Evolutionary conservation across 495 filamentous ascomycete species (phyloP), one percentile per base, ranked within the genome.

Genomic region (Margaritispora aquatica): DNA sequence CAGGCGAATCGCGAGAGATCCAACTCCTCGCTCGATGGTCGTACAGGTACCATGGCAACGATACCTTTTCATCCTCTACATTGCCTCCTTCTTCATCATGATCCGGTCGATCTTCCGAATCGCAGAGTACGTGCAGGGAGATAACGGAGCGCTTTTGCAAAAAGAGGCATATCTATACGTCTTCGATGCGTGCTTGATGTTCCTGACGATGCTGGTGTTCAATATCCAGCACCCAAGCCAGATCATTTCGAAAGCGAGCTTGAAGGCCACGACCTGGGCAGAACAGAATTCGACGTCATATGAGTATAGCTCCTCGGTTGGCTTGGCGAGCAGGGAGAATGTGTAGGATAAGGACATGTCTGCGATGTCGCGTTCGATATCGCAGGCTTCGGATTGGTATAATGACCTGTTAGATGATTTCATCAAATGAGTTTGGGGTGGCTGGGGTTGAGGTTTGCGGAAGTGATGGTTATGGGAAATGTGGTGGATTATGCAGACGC

Each of bases 41-140:
- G n/a, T n/a, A n/a, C 29, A 34, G 29, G 29, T 59, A 20, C 61
- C 57, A 13, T 87, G 83, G 85, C 60, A 66, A 46, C 77, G 71
- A 21, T 74, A 83, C 51, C 63, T 88, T 52, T 51, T 58, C n/a
- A 71, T 76, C 17, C 71, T 86, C 0, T 85, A 84, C 62, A 54
- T 52, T n/a, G 73, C 73, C 2, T 80, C 77, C 51, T 61, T 61
- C 0, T 69, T 87, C 7, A 86, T 89, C 57, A 68, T 87, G 58
- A 55, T 85, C 0, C 77, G 85, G n/a, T 80, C 74, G 1, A 56
- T 85, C 1, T 75, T 84, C 61, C 75, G 84, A 23, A 71, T 83
- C 9, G 72, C 80, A 9, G 84, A 87, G 67, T 88, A 84, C 50
- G 29, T 79, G 0, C 67, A 80, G 60, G 84, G 85, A 0, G 71